Conservation (phyloP, 2,329 filamentous ascomycete genomes). For the Pseudogymnoascus sp. region DNA sequence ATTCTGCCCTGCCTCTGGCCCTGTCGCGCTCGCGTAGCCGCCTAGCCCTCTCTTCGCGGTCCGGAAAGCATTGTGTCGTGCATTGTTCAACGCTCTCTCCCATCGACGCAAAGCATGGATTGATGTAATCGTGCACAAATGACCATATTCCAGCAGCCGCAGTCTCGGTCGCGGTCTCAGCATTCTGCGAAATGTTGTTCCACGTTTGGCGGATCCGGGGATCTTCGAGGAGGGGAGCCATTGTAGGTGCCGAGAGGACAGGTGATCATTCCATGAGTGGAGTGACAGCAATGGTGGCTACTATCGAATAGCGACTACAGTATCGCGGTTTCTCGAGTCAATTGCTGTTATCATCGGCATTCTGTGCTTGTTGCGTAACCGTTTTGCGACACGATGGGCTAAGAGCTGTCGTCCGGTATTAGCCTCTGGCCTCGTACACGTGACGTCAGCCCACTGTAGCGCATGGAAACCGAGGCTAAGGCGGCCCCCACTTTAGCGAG, state of each 20-base stretch:
- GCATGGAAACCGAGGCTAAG: not conserved
- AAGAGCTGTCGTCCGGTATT: not conserved
- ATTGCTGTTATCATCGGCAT: slow-evolving; percentile 9
- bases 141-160: slow-evolving; percentile 88
- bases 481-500: not conserved
- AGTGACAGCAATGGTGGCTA: not conserved
- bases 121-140: slow-evolving; percentile 78
- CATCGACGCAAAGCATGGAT: slow-evolving; percentile 66
- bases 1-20: slow-evolving; percentile 58
- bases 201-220: slow-evolving; percentile 87
- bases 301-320: slow-evolving; percentile 4
- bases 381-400: not conserved
- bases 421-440: not conserved
- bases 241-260: slow-evolving; percentile 14
- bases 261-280: slow-evolving; percentile 7
- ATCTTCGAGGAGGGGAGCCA: slow-evolving; percentile 53
- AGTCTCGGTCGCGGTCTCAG: slow-evolving; percentile 82
- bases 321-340: not conserved
- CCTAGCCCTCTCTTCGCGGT: slow-evolving; percentile 64
- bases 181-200: slow-evolving; percentile 85
- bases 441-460: slow-evolving; percentile 1
- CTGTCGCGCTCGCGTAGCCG: slow-evolving; percentile 57
- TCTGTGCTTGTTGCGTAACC: not conserved
- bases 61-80: slow-evolving; percentile 60
- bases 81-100: slow-evolving; percentile 63